Evolutionary conservation across 495 filamentous ascomycete species (phyloP).

Genomic region (Neurospora cerealis): DNA sequence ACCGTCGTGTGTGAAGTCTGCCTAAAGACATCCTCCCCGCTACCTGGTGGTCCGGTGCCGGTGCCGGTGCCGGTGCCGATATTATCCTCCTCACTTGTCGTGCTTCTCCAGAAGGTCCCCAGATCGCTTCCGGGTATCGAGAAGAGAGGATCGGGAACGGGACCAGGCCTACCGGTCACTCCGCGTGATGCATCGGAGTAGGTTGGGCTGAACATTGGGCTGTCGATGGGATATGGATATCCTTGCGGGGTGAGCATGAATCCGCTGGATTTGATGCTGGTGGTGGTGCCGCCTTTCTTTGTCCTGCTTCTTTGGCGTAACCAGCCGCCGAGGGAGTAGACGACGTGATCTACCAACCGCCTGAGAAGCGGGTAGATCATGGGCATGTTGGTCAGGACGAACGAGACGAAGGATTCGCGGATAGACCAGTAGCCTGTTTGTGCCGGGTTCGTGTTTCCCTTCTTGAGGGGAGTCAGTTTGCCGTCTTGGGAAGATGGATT

Average conservation of each 20-base stretch:
- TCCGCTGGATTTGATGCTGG: not conserved
- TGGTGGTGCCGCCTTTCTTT: not conserved
- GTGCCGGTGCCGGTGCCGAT: not conserved
- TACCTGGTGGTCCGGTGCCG: not conserved
- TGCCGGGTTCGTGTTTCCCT: constrained; percentile 34
- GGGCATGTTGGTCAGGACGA: constrained; percentile 49
- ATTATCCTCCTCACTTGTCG: not conserved
- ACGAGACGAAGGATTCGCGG: constrained; percentile 53
- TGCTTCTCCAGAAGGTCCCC: not conserved
- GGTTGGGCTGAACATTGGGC: not conserved
- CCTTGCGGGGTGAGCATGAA: not conserved
- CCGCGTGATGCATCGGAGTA: not conserved
- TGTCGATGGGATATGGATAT: not conserved
- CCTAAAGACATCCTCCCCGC: not conserved
- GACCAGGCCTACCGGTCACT: not conserved
- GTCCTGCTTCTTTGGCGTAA: not conserved
- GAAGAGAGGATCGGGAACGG: not conserved
- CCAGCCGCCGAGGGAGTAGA: constrained; percentile 4
- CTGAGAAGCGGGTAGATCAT: constrained; percentile 47
- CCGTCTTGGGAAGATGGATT: not conserved
- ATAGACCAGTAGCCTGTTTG: constrained; percentile 54
- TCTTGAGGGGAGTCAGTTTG: constrained; percentile 2
- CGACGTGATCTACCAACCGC: not conserved
- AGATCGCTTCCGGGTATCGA: not conserved
- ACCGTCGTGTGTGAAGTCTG: not conserved